A percentile compares a stretch with the other conserved stretches of the same genome.
These are phyloP conservation scores for Bruguiera hainesii DNA, from an alignment of 441 rosid genomes.

Conservation along the genomic window DNA sequence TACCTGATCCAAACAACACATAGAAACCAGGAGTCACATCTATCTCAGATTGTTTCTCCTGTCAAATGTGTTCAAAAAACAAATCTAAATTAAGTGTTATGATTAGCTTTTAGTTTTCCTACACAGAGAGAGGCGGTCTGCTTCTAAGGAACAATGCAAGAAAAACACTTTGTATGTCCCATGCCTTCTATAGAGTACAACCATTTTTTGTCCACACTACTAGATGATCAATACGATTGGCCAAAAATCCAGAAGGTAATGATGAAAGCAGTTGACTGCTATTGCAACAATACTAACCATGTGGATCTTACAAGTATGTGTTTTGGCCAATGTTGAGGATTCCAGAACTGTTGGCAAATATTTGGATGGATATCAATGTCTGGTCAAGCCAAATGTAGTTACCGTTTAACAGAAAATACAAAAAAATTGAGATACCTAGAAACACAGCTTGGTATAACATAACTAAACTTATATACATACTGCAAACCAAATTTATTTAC, in stretches of 20 bases:
- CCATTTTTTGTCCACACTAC: neutral
- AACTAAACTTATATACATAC: no score
- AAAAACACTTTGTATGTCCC: neutral
- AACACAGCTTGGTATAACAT: no score
- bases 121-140: neutral
- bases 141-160: neutral
- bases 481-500: slow-evolving; percentile 23
- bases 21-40: slow-evolving; percentile 36
- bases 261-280: neutral
- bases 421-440: no score
- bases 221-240: no score
- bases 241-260: slow-evolving; percentile 3
- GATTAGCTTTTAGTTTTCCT: neutral
- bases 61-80: slow-evolving; percentile 22
- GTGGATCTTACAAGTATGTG: slow-evolving; percentile 88
- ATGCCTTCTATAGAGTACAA: neutral
- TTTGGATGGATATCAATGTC: slow-evolving; percentile 70
- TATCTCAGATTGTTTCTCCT: slow-evolving; percentile 92
- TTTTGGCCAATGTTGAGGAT: slow-evolving; percentile 85
- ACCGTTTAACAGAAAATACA: neutral
- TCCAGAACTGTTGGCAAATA: slow-evolving; percentile 73
- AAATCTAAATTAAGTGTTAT: slow-evolving; percentile 4
- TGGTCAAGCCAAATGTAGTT: slow-evolving; percentile 32
- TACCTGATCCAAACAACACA: slow-evolving; percentile 80
- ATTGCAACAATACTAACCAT: slow-evolving; percentile 46